Conservation (phyloP, 331 rosid genomes). For the Stylosanthes scabra region DNA sequence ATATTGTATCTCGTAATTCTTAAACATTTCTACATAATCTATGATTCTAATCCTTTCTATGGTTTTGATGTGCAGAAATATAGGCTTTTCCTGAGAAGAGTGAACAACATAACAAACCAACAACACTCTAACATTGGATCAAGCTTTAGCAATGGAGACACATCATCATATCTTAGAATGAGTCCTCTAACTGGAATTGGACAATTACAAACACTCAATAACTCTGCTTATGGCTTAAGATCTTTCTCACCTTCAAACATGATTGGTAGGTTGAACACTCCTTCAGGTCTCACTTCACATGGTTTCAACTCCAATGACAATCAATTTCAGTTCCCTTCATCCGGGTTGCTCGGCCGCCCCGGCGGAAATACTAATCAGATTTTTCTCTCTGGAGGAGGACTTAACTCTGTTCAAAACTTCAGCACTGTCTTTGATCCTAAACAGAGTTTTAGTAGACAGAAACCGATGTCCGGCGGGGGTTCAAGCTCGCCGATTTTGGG, state of each 20-base stretch:
- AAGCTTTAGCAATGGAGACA: constrained; percentile 64
- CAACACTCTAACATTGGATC: constrained; percentile 84
- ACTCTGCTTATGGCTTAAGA: constrained; percentile 56
- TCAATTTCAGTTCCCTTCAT: constrained; percentile 52
- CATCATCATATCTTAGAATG: constrained; percentile 67
- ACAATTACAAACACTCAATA: constrained; percentile 51
- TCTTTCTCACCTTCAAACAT: constrained; percentile 60
- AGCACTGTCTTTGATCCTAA: constrained; percentile 40
- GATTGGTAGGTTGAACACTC: constrained; percentile 66
- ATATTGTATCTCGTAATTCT: too few relatives aligned
- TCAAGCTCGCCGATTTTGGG: constrained; percentile 46
- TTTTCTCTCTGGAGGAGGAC: constrained; percentile 48
- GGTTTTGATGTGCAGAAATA: constrained; percentile 95
- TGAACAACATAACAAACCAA: constrained; percentile 63
- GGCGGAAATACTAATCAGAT: constrained; percentile 50
- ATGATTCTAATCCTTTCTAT: too few relatives aligned
- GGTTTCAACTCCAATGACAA: constrained; percentile 66
- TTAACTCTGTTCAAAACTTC: constrained; percentile 42
- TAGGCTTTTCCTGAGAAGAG: constrained; percentile 85
- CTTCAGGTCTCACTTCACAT: constrained; percentile 56
- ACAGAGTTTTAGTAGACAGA: constrained; percentile 22
- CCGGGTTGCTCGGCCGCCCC: constrained; percentile 11
- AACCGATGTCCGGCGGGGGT: constrained; percentile 28
- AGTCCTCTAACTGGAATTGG: constrained; percentile 59
- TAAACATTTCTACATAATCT: too few relatives aligned